phyloP scores from a whole-genome alignment of 192 early-diverging fungal genomes.

The Podila epigama region DNA sequence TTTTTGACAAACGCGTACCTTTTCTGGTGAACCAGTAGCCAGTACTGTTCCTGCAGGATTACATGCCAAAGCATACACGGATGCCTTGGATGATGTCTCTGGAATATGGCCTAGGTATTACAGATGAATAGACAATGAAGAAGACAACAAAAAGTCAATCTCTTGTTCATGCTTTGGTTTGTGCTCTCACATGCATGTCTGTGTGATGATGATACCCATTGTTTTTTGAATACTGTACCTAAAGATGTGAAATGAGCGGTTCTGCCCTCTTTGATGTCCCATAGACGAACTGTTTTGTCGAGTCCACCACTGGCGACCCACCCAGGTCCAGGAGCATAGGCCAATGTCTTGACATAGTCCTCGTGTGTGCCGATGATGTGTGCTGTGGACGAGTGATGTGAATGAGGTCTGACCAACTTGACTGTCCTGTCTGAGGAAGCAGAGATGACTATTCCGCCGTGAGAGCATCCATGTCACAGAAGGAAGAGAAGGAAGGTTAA shows the following conservation, averaged over 20 bases:
- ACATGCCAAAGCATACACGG: slow-evolving; percentile 88
- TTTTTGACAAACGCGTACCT: too few species aligned
- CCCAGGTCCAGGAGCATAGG: slow-evolving; percentile 70
- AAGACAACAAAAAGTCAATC: background rate
- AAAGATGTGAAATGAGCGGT: slow-evolving; percentile 55
- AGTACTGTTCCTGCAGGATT: slow-evolving; percentile 81
- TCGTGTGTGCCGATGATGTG: slow-evolving; percentile 81
- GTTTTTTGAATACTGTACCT: slow-evolving; percentile 11
- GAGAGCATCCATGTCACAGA: background rate
- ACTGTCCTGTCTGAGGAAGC: slow-evolving; percentile 95
- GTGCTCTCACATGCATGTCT: too few species aligned
- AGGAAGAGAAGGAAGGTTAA: background rate
- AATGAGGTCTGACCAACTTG: slow-evolving; percentile 74
- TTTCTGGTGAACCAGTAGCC: slow-evolving; percentile 94
- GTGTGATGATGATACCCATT: background rate
- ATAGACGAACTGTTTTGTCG: slow-evolving; percentile 86
- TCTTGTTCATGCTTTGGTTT: too few species aligned
- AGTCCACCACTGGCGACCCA: slow-evolving; percentile 93
- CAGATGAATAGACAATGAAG: too few species aligned
- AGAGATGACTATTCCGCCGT: slow-evolving; percentile 74
- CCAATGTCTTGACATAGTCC: slow-evolving; percentile 93
- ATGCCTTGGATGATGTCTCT: slow-evolving; percentile 67
- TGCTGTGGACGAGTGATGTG: slow-evolving; percentile 55
- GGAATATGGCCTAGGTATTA: slow-evolving; percentile 41
- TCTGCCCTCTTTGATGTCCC: slow-evolving; percentile 82